A percentile compares a stretch with the other conserved stretches of the same genome.
These are phyloP conservation scores for Jamesozyma lodderae DNA, from an alignment of 805 yeast species.

Conservation along the genomic window DNA sequence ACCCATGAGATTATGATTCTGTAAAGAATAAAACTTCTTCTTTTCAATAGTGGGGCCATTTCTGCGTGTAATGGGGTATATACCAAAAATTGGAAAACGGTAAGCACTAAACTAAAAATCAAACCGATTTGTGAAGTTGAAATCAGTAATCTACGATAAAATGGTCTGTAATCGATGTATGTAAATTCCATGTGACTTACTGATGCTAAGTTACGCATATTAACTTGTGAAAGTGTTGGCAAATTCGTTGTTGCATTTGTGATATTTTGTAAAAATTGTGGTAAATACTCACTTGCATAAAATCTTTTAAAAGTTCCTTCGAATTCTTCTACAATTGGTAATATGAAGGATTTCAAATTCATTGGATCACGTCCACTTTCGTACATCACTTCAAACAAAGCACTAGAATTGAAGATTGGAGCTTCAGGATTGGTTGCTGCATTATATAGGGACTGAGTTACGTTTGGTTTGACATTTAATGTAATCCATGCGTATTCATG, in stretches of 20 bases:
- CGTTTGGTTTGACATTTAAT: conserved; percentile 42
- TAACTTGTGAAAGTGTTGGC: neutral
- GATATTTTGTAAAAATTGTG: conserved; percentile 14
- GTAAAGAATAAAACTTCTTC: conserved; percentile 40
- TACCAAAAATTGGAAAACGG: conserved; percentile 61
- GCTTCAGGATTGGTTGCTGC: conserved; percentile 13
- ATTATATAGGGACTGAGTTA: conserved; percentile 29
- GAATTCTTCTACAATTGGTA: conserved; percentile 35
- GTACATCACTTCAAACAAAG: conserved; percentile 34
- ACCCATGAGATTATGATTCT: conserved; percentile 40
- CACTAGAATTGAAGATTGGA: conserved; percentile 11
- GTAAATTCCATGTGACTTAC: conserved; percentile 29
- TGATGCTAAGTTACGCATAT: conserved; percentile 6
- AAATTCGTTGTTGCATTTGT: neutral
- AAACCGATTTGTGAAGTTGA: conserved; percentile 73
- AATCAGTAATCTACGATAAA: conserved; percentile 38
- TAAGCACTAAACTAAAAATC: conserved; percentile 57
- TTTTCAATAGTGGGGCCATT: conserved; percentile 38
- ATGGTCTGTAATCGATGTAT: conserved; percentile 41
- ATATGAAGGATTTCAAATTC: conserved; percentile 38
- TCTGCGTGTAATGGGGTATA: conserved; percentile 44
- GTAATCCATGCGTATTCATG: conserved; percentile 58
- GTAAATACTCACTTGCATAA: conserved; percentile 4
- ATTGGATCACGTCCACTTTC: conserved; percentile 58
- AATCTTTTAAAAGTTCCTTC: conserved; percentile 16